These are phyloP conservation scores for Nidularia sp. DNA, from an alignment of 768 basidiomycete species.

Conservation along the genomic window DNA sequence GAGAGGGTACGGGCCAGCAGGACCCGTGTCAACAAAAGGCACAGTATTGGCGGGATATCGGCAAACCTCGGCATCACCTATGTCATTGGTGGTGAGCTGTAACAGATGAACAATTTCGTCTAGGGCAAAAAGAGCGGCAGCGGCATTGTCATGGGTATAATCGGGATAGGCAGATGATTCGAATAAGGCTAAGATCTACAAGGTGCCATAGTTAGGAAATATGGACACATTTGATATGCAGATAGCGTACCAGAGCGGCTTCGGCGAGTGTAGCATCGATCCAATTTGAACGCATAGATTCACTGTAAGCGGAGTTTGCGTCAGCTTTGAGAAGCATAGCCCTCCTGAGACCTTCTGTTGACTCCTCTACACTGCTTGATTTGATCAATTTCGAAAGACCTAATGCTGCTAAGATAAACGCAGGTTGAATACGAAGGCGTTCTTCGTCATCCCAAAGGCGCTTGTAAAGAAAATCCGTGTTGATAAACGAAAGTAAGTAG, in stretches of 20 bases:
- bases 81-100: conserved; percentile 54
- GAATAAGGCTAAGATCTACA: conserved; percentile 70
- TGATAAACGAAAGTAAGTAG: conserved; percentile 68
- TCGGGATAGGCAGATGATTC: conserved; percentile 72
- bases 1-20: conserved; percentile 19
- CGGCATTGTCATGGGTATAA: conserved; percentile 51
- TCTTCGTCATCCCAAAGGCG: conserved; percentile 48
- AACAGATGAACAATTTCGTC: conserved; percentile 63
- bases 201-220: background rate
- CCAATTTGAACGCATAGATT: conserved; percentile 45
- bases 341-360: conserved; percentile 47
- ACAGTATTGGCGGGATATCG: conserved; percentile 47
- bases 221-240: background rate
- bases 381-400: conserved; percentile 71
- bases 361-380: conserved; percentile 63
- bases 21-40: conserved; percentile 38
- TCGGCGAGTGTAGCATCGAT: conserved; percentile 66
- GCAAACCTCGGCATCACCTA: conserved; percentile 46
- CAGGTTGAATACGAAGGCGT: conserved; percentile 60
- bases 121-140: conserved; percentile 48
- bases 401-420: conserved; percentile 63
- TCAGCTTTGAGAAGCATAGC: conserved; percentile 54
- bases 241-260: conserved; percentile 53
- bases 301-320: conserved; percentile 51
- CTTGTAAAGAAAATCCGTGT: conserved; percentile 49